Base-by-base conservation (phyloP, 2,329 filamentous ascomycete genomes). In the Pseudogymnoascus sp. region DNA sequence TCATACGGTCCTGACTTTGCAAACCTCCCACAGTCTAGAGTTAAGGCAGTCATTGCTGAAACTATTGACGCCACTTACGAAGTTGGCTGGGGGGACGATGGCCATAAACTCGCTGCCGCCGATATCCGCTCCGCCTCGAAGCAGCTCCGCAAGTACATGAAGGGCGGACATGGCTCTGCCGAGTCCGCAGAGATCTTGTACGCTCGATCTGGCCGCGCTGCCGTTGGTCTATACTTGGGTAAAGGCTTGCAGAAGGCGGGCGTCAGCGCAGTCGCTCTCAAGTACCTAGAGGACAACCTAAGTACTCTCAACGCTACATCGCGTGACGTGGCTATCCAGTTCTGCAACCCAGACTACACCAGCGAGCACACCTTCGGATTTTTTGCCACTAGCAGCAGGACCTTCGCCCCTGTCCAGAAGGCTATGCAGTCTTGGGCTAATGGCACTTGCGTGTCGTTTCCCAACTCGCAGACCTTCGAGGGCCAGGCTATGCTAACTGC, bases 191-290 rank as follows among this genome's bases (percentile, higher is more conserved):
- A 69, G 41, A 69, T 74, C 28, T 62, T 76, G 21, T 76, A 70
- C 65, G 72, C 67, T 5, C 70, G 68, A 63, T 71, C 67, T 55
- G 70, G 68, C 2, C 67, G 68, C 41, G 69, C 69, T 38, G 69
- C 70, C 11, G 62, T 74, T 21, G 74, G 75, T 52, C 37, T 77
- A 45, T 77, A 76, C 62, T 71, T 76, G n/a, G 75, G 75, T 64
- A 69, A 68, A 63, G 66, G 67, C 8, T 59, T 71, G 31, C 65
- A 66, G 60, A 65, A 60, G 61, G 65, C 62, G 43, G 62, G 23
- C 60, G 60, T 9, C 38, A 63, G 5, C 18, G 41, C 2, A 38
- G 62, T 23, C 63, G 67, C 21, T 1, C 62, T 68, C 6, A 33
- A 65, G 8, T 59, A 63, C 18, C 52, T 66, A 6, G 62, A 67